Percentiles rank a stretch among this genome's conserved stretches.
Conservation (phyloP, 768 basidiomycete species). For the Strobilomyces echinocephalus region DNA sequence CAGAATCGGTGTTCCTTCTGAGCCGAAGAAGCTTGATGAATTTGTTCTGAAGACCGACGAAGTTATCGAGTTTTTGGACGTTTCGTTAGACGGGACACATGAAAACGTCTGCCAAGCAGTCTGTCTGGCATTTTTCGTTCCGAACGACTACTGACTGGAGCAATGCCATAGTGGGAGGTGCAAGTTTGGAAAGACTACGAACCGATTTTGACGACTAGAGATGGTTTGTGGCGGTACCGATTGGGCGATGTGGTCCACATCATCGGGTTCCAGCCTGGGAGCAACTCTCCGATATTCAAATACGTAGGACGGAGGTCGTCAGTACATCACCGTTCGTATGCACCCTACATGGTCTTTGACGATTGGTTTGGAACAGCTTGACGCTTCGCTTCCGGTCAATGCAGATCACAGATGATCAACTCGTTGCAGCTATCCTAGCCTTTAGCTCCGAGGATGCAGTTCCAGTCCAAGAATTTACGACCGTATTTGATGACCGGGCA, state of each 20-base stretch:
- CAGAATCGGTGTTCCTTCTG: not conserved
- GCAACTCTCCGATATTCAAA: constrained; percentile 7
- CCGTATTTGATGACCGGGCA: constrained; percentile 11
- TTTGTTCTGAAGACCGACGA: not conserved
- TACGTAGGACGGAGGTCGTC: constrained; percentile 14
- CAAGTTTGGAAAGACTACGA: constrained; percentile 11
- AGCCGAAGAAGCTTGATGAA: not conserved
- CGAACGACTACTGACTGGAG: not conserved
- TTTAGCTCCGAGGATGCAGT: constrained; percentile 1
- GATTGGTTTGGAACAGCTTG: not conserved
- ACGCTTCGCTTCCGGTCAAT: constrained; percentile 4
- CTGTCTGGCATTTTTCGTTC: not conserved
- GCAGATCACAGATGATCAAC: constrained; percentile 6
- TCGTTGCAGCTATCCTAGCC: constrained; percentile 2
- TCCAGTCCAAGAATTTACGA: constrained; percentile 15
- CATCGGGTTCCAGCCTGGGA: constrained; percentile 12
- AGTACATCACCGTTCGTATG: not conserved
- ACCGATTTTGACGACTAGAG: constrained; percentile 15
- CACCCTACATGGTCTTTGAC: not conserved
- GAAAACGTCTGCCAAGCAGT: not conserved
- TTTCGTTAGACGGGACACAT: not conserved
- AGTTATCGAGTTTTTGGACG: not conserved
- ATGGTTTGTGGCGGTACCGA: constrained; percentile 22
- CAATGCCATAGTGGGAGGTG: not conserved
- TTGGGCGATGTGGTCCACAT: constrained; percentile 18